Base-by-base conservation (phyloP, 805 yeast genomes). In the Brettanomyces anomalus region DNA sequence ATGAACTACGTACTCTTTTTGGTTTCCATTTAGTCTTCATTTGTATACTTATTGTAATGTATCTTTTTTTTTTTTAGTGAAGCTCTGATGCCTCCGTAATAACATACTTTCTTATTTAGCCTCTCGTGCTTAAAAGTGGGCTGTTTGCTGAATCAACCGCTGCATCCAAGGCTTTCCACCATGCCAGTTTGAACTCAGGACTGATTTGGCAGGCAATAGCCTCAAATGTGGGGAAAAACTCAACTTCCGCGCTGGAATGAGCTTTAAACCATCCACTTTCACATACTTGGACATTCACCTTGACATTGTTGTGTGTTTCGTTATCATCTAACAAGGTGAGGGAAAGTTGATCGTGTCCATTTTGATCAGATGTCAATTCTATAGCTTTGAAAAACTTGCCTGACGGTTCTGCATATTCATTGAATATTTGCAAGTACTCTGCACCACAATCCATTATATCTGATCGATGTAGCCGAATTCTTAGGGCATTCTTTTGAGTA, bases 1-100 rank as follows among this genome's bases (percentile, higher is more conserved):
- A 43, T 72, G 46, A 49, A 18, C 24, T 14, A 20, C n/a, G 19
- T 5, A 19, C 4, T 7, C 10, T 13, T 11, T 18, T 13, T 39
- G n/a, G 6, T 30, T 30, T 30, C 19, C 7, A 8, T 18, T 19
- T n/a, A 24, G n/a, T 39, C 13, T 32, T 32, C 19, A 18, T 39
- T n/a, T 39, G 30, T 19, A 16, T 31, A 19, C 33, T 17, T n/a
- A 16, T 39, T 16, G 21, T 17, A 30, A 17, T 19, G 34, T 38
- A 16, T 38, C 20, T 24, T 15, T 36, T 10, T 15, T 36, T 10
- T 36, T 36, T n/a, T 20, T 19, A 16, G 38, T 19, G 10, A 36
- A n/a, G 7, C 11, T 8, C 26, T 36, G n/a, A 20, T n/a, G 7
- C 13, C 28, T 11, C 10, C 6, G 28, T 24, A 24, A 24, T 24